These are phyloP conservation scores for Chrysosphaeria jannelii DNA, from an alignment of 2,329 filamentous ascomycete species.

Conservation along the genomic window DNA sequence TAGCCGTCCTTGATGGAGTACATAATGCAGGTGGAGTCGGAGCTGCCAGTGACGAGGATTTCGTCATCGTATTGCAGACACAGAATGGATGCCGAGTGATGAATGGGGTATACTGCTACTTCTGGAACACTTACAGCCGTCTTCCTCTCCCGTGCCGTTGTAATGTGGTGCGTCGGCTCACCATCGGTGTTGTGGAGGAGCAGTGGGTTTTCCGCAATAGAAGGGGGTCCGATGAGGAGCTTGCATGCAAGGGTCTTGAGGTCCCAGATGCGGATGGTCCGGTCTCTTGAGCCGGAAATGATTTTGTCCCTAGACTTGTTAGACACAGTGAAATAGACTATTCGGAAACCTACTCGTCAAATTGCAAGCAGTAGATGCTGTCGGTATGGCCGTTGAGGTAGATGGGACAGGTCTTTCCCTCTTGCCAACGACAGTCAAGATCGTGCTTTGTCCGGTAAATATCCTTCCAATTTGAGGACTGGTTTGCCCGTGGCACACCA, in stretches of 20 bases:
- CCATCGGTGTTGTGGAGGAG: conserved; percentile 21
- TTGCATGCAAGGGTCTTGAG: conserved; percentile 64
- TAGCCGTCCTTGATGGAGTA: conserved; percentile 62
- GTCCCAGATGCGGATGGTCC: conserved; percentile 89
- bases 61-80: conserved; percentile 84
- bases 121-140: conserved; percentile 17
- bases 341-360: conserved; percentile 45
- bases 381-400: conserved; percentile 86
- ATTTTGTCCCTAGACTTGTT: conserved; percentile 28
- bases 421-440: conserved; percentile 52
- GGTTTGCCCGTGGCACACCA: conserved; percentile 22
- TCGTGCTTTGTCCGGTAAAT: conserved; percentile 53
- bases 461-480: conserved; percentile 53
- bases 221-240: conserved; percentile 58
- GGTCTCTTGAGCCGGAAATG: conserved; percentile 83
- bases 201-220: conserved; percentile 22
- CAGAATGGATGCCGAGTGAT: conserved; percentile 77
- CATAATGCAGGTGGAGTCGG: conserved; percentile 70
- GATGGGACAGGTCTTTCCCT: conserved; percentile 47
- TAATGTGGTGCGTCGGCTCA: conserved; percentile 22
- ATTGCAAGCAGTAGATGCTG: conserved; percentile 93
- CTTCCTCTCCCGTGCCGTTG: conserved; percentile 9
- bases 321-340: background rate
- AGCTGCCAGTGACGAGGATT: conserved; percentile 85
- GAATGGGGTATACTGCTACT: conserved; percentile 24